Conservation (phyloP, 768 basidiomycete genomes). For the Trametes elegans region DNA sequence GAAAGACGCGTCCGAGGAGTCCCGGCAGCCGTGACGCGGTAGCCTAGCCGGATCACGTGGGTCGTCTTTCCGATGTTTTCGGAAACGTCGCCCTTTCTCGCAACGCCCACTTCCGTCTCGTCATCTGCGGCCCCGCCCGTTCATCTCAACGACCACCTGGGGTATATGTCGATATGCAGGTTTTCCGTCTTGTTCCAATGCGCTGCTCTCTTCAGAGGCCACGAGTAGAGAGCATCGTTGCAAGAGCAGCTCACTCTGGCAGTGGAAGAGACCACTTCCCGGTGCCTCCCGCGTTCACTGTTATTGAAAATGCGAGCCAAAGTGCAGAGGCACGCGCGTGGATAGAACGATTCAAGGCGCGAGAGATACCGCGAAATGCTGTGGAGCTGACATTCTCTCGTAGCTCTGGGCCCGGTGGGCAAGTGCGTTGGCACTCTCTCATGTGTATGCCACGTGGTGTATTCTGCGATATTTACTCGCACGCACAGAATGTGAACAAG, state of each 20-base stretch:
- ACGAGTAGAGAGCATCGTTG: too few relatives aligned
- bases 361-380: constrained; percentile 45
- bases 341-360: constrained; percentile 47
- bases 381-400: constrained; percentile 70
- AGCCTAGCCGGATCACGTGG: too few relatives aligned
- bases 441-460: not conserved
- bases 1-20: too few relatives aligned
- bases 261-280: constrained; percentile 25
- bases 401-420: constrained; percentile 84
- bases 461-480: constrained; percentile 1
- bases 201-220: too few relatives aligned
- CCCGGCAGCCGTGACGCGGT: too few relatives aligned
- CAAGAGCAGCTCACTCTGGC: not conserved
- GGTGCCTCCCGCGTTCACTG: constrained; percentile 40
- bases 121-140: too few relatives aligned
- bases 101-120: too few relatives aligned
- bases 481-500: constrained; percentile 81
- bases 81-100: too few relatives aligned
- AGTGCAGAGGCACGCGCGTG: constrained; percentile 47
- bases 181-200: too few relatives aligned
- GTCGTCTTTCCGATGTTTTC: too few relatives aligned
- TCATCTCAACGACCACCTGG: too few relatives aligned
- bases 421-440: constrained; percentile 43
- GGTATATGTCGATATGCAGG: too few relatives aligned
- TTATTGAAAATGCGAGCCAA: constrained; percentile 30